phyloP scores from a whole-genome alignment of 2,329 filamentous ascomycete species.

The Stagonosporopsis cucurbitacearum region DNA sequence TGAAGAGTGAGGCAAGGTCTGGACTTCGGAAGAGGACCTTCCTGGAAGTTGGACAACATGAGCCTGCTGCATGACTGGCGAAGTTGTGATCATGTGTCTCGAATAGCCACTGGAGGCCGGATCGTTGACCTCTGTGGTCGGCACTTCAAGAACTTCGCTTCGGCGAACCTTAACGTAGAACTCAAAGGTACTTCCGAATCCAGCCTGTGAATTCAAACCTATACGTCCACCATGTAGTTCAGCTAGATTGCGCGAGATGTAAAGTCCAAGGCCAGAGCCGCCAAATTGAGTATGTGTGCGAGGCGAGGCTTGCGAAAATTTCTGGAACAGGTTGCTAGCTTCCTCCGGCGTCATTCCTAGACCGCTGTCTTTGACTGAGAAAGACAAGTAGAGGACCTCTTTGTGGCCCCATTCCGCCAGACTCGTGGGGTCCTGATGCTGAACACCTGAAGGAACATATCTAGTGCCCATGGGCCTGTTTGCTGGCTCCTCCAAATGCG shows the following conservation, averaged over 20 bases:
- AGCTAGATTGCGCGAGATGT: conserved; percentile 35
- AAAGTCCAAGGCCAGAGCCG: conserved; percentile 30
- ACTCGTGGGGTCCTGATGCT: conserved; percentile 61
- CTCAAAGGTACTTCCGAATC: conserved; percentile 32
- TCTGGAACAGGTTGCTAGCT: conserved; percentile 14
- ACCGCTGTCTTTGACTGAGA: conserved; percentile 18
- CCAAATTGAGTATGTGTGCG: conserved; percentile 58
- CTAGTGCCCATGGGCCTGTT: conserved; percentile 33
- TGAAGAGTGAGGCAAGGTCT: neutral
- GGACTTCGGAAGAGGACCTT: neutral
- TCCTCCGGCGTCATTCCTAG: conserved; percentile 3
- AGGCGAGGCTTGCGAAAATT: conserved; percentile 19
- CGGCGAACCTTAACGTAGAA: conserved; percentile 30
- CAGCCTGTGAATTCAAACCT: conserved; percentile 27
- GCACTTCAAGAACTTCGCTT: conserved; percentile 4
- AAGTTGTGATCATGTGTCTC: neutral
- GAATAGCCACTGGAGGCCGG: conserved; percentile 4
- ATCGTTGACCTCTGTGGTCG: neutral
- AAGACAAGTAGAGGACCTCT: conserved; percentile 12
- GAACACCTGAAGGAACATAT: conserved; percentile 37
- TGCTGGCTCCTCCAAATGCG: conserved; percentile 9
- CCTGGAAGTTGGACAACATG: neutral
- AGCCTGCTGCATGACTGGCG: conserved; percentile 8
- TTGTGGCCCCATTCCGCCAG: conserved; percentile 11
- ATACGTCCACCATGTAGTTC: conserved; percentile 38